Percentiles rank a stretch among this genome's conserved stretches.
Conservation (phyloP, 2,329 filamentous ascomycete genomes). For the Botryotinia convoluta region DNA sequence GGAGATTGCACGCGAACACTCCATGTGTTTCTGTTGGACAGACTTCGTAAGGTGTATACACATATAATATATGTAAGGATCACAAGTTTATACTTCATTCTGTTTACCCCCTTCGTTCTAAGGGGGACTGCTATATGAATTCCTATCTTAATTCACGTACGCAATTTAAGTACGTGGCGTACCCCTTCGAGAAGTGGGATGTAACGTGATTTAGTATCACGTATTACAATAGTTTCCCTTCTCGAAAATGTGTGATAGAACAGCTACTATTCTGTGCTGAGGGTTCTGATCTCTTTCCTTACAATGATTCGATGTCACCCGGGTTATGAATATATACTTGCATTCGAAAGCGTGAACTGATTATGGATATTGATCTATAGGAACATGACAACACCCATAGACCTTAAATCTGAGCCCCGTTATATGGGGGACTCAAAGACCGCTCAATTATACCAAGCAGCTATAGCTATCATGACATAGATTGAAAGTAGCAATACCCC, state of each 20-base stretch:
- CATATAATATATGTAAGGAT: too few relatives aligned
- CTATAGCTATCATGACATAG: slow-evolving; percentile 6
- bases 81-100: too few relatives aligned
- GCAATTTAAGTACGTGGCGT: too few relatives aligned
- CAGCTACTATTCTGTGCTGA: too few relatives aligned
- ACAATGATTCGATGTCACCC: background rate
- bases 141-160: too few relatives aligned
- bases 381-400: background rate
- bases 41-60: background rate
- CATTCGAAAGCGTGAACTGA: background rate
- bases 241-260: too few relatives aligned
- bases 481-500: background rate
- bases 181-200: too few relatives aligned
- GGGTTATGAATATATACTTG: background rate
- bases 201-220: too few relatives aligned
- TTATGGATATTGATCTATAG: background rate
- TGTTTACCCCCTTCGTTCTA: too few relatives aligned
- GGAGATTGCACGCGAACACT: too few relatives aligned
- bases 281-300: background rate
- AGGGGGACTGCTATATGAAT: too few relatives aligned
- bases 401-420: background rate
- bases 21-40: background rate
- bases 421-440: accelerated
- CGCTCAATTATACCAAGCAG: slow-evolving; percentile 1
- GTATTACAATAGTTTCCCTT: too few relatives aligned